Conservation (phyloP, 1,284 basidiomycete species). For the Papiliotrema laurentii region DNA sequence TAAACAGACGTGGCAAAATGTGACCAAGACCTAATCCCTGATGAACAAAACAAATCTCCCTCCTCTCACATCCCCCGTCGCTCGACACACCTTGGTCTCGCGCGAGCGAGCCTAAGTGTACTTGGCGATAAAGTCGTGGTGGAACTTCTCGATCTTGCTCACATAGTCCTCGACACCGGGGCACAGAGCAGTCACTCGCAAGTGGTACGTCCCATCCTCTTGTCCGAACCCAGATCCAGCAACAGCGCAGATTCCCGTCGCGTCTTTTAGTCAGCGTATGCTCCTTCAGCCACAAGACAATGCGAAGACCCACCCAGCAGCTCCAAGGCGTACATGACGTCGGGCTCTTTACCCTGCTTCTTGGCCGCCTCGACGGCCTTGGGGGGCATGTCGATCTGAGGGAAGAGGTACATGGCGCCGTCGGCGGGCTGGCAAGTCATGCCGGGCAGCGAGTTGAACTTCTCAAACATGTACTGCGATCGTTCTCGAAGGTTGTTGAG, state of each 20-base stretch:
- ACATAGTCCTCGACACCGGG: conserved; percentile 84
- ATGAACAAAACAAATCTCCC: too few species aligned
- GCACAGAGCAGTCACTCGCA: conserved; percentile 80
- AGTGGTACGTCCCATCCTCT: conserved; percentile 78
- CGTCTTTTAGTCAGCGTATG: conserved; percentile 48
- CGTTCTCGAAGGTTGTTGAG: conserved; percentile 68
- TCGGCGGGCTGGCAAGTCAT: conserved; percentile 77
- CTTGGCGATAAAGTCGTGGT: conserved; percentile 66
- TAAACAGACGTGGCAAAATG: too few species aligned
- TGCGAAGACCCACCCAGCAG: conserved; percentile 56
- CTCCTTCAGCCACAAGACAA: not conserved
- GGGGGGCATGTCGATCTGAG: conserved; percentile 64
- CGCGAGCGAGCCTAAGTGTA: conserved; percentile 49
- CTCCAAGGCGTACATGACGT: conserved; percentile 79
- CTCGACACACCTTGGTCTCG: not conserved
- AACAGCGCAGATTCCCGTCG: conserved; percentile 88
- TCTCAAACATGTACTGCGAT: conserved; percentile 65
- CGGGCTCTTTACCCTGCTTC: conserved; percentile 68
- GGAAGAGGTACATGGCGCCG: conserved; percentile 86
- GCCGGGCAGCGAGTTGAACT: conserved; percentile 71
- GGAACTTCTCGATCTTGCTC: conserved; percentile 76
- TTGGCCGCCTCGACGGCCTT: conserved; percentile 69
- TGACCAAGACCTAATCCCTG: too few species aligned
- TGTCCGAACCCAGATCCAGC: conserved; percentile 91
- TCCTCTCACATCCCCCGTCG: not conserved